These are phyloP conservation scores for Entomortierella chlamydospora DNA, from an alignment of 192 early-diverging fungal genomes.

Conservation along the genomic window DNA sequence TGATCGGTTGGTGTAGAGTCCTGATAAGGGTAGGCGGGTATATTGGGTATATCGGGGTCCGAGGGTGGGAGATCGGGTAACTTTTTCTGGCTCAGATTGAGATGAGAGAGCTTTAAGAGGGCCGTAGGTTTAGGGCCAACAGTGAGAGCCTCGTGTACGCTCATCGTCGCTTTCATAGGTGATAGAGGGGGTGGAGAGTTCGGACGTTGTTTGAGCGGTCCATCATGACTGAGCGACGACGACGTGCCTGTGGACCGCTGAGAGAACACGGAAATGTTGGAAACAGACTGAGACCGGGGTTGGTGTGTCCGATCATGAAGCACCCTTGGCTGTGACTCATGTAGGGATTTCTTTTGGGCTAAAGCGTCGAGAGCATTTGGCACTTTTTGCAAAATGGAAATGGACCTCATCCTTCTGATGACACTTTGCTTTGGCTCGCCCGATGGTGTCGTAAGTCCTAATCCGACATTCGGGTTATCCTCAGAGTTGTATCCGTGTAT, in stretches of 20 bases:
- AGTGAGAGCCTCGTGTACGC: slow-evolving; percentile 8
- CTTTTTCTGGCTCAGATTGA: slow-evolving; percentile 22
- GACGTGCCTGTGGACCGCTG: slow-evolving; percentile 14
- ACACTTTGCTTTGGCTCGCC: slow-evolving; percentile 19
- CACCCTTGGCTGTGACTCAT: not conserved
- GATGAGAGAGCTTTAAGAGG: slow-evolving; percentile 11
- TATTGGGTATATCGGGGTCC: slow-evolving; percentile 12
- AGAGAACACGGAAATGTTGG: slow-evolving; percentile 10
- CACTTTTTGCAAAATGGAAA: slow-evolving; percentile 25
- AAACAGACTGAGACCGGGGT: slow-evolving; percentile 32
- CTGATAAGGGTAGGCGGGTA: not conserved
- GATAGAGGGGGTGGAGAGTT: slow-evolving; percentile 7
- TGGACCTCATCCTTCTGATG: slow-evolving; percentile 28
- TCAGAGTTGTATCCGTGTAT: slow-evolving; percentile 22
- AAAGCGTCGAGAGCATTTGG: slow-evolving; percentile 13
- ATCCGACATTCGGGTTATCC: slow-evolving; percentile 1
- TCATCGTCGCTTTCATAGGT: slow-evolving; percentile 15
- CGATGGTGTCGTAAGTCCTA: slow-evolving; percentile 2
- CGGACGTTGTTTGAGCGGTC: not conserved
- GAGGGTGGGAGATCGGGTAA: slow-evolving; percentile 6
- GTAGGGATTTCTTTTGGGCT: not conserved
- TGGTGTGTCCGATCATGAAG: slow-evolving; percentile 8
- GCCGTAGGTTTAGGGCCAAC: slow-evolving; percentile 6
- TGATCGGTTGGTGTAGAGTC: not conserved
- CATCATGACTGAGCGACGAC: slow-evolving; percentile 7